Evolutionary conservation across 164 flowering plant genomes (phyloP).

Genomic region (Vitis amurensis): DNA sequence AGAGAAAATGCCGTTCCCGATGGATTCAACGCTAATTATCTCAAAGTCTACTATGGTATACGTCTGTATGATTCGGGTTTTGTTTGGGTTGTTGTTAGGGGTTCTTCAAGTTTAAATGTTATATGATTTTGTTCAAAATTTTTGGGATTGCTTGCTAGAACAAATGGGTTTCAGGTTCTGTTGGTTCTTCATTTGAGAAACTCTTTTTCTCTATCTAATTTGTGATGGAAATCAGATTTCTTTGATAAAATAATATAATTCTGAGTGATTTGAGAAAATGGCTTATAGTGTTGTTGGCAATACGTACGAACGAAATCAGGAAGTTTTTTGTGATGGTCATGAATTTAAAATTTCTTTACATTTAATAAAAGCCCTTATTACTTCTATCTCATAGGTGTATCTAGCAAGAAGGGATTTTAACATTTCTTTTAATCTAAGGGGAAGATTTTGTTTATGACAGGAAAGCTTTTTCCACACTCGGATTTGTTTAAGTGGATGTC

Average conservation of each 20-base stretch:
- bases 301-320: too few species aligned
- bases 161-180: too few species aligned
- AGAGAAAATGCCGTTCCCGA: constrained; percentile 28
- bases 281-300: background rate
- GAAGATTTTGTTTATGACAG: constrained; percentile 38
- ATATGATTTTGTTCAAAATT: background rate
- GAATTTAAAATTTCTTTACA: too few species aligned
- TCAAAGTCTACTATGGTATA: constrained; percentile 75
- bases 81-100: background rate
- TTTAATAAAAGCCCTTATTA: too few species aligned
- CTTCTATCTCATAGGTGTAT: too few species aligned
- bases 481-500: constrained; percentile 91
- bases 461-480: constrained; percentile 76
- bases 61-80: background rate
- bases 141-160: too few species aligned
- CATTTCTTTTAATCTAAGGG: background rate
- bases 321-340: too few species aligned
- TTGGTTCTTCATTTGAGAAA: too few species aligned
- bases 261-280: background rate
- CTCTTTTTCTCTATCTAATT: too few species aligned
- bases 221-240: background rate
- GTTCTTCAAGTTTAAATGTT: background rate
- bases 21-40: constrained; percentile 57
- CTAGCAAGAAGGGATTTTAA: background rate
- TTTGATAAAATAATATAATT: background rate